Evolutionary conservation across 345 rosid species (phyloP).

Genomic region (Murraya koenigii): DNA sequence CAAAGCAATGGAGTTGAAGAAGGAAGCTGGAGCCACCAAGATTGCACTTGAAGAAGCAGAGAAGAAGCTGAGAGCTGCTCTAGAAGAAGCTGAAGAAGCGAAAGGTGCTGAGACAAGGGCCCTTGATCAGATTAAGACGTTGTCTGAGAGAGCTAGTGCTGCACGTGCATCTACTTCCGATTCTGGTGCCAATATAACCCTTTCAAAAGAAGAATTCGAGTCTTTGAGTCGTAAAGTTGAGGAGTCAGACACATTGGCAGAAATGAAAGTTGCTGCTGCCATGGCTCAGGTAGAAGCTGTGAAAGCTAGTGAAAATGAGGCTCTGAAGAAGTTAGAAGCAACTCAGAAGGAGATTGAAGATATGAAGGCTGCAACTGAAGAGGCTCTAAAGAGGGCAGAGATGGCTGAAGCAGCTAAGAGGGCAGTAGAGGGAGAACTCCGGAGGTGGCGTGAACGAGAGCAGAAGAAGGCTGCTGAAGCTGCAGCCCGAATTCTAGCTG

Average conservation of each 20-base stretch:
- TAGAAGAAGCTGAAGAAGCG: slow-evolving; percentile 90
- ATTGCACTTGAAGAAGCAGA: slow-evolving; percentile 67
- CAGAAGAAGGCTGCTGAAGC: slow-evolving; percentile 85
- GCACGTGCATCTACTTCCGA: slow-evolving; percentile 79
- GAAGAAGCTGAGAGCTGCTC: slow-evolving; percentile 57
- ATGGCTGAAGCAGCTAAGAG: slow-evolving; percentile 95
- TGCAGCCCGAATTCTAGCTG: slow-evolving; percentile 69
- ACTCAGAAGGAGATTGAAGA: slow-evolving; percentile 74
- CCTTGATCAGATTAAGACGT: slow-evolving; percentile 59
- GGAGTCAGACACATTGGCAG: slow-evolving; percentile 68
- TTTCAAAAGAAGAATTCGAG: slow-evolving; percentile 80
- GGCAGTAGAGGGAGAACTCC: slow-evolving; percentile 93
- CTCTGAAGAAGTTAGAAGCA: slow-evolving; percentile 66
- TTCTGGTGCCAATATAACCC: slow-evolving; percentile 67
- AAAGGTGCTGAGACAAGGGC: slow-evolving; percentile 68
- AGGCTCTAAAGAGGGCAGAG: slow-evolving; percentile 77
- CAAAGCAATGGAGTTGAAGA: slow-evolving; percentile 62
- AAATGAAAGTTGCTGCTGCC: slow-evolving; percentile 95
- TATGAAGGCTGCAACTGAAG: slow-evolving; percentile 63
- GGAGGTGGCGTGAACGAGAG: slow-evolving; percentile 86
- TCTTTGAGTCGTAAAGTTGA: slow-evolving; percentile 75
- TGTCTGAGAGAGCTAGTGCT: slow-evolving; percentile 72
- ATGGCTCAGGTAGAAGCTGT: slow-evolving; percentile 95
- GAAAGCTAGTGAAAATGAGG: slow-evolving; percentile 89
- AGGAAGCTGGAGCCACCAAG: slow-evolving; percentile 63